Percentiles rank a stretch among this genome's conserved stretches.
phyloP scores from a whole-genome alignment of 2,329 filamentous ascomycete genomes.

The Chlorencoelia australis region DNA sequence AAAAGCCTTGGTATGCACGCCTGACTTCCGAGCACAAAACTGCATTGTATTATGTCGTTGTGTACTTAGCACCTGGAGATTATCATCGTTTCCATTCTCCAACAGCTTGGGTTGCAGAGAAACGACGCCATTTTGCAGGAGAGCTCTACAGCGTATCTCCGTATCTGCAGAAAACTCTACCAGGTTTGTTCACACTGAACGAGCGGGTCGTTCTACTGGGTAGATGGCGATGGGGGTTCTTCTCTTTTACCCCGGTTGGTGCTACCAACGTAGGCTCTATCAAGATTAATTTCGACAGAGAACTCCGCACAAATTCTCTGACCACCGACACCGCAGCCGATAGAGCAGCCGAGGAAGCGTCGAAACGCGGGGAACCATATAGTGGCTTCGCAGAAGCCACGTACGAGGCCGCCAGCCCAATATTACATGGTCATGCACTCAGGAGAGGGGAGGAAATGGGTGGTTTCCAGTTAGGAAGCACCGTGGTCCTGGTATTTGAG shows the following conservation, averaged over 20 bases:
- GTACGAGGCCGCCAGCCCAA: conserved; percentile 65
- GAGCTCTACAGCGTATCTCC: conserved; percentile 93
- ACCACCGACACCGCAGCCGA: conserved; percentile 90
- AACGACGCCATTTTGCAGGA: conserved; percentile 91
- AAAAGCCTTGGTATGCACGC: conserved; percentile 61
- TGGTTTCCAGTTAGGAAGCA: conserved; percentile 91
- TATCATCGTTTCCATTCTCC: conserved; percentile 98
- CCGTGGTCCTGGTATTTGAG: conserved; percentile 92
- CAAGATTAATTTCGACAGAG: conserved; percentile 91
- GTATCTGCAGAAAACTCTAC: conserved; percentile 84
- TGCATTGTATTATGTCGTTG: conserved; percentile 82
- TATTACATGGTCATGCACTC: conserved; percentile 76
- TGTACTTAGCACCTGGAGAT: conserved; percentile 94
- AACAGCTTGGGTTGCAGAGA: conserved; percentile 88
- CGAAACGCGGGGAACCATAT: conserved; percentile 67
- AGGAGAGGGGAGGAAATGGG: conserved; percentile 93
- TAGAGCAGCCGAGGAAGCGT: conserved; percentile 70
- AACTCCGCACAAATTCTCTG: conserved; percentile 85
- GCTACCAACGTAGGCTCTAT: conserved; percentile 97
- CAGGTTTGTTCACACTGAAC: conserved; percentile 91
- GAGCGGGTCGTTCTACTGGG: conserved; percentile 90
- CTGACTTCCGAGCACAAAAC: conserved; percentile 52
- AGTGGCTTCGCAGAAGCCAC: conserved; percentile 89
- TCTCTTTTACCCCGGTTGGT: conserved; percentile 89
- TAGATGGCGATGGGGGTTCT: conserved; percentile 95